Percentiles rank a stretch among this genome's conserved stretches.
Conservation (phyloP, 345 rosid species). For the Citrus hindsii region DNA sequence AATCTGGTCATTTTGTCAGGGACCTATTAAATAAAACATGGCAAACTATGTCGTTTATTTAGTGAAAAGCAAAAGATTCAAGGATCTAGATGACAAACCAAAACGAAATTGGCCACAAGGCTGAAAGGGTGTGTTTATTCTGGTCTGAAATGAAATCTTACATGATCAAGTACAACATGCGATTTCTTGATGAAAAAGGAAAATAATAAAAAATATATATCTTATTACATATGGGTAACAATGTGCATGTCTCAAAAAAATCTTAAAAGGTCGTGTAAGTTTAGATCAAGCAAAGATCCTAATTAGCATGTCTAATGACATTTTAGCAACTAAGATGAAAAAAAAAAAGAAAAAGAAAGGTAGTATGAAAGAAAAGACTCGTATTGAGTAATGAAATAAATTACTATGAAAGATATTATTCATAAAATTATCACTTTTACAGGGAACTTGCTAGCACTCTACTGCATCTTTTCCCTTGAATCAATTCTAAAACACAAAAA, state of each 20-base stretch:
- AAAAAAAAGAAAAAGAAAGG: too few species aligned
- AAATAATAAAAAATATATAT: too few species aligned
- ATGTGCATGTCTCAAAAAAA: background rate
- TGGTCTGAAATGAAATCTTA: too few species aligned
- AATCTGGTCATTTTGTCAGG: background rate
- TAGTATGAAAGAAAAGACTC: background rate
- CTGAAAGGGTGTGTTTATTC: background rate
- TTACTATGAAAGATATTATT: constrained; percentile 22
- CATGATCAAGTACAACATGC: background rate
- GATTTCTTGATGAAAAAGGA: background rate
- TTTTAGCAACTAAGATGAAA: background rate
- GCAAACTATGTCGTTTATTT: background rate
- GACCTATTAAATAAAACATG: background rate
- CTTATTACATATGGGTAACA: background rate
- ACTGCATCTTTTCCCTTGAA: constrained; percentile 20
- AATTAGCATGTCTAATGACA: background rate
- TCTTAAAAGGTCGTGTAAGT: background rate
- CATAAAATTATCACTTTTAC: constrained; percentile 8
- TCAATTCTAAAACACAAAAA: constrained; percentile 21
- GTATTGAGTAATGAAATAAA: constrained; percentile 20
- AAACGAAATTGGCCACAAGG: background rate
- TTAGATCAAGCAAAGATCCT: background rate
- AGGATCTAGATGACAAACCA: background rate
- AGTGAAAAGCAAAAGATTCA: background rate
- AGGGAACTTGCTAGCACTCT: constrained; percentile 21